A percentile compares a stretch with the other conserved stretches of the same genome.
These are phyloP conservation scores for Karstenula rhodostoma DNA, from an alignment of 2,329 filamentous ascomycete species.

Conservation along the genomic window DNA sequence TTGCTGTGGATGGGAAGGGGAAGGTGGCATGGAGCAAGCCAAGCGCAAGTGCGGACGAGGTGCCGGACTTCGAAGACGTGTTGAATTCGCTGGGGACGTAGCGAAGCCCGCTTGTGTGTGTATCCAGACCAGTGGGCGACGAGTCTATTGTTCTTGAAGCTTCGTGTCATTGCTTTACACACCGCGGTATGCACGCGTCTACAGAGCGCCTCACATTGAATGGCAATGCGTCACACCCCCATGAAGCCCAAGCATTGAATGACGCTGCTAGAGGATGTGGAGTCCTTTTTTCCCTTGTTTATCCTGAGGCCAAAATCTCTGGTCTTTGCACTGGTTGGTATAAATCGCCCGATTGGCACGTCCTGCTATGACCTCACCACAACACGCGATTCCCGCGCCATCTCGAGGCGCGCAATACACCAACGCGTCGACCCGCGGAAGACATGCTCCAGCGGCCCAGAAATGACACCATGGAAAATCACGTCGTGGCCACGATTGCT, in stretches of 20 bases:
- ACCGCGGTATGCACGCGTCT: not conserved
- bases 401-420: conserved; percentile 5
- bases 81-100: conserved; percentile 41
- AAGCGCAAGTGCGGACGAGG: conserved; percentile 60
- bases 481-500: conserved; percentile 18
- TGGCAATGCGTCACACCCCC: not conserved
- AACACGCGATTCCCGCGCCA: conserved; percentile 20
- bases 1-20: conserved; percentile 65
- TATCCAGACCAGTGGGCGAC: not conserved
- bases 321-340: not conserved
- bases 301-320: not conserved
- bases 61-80: conserved; percentile 62
- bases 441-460: conserved; percentile 10
- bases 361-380: conserved; percentile 22
- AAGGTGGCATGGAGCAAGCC: conserved; percentile 62
- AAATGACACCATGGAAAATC: conserved; percentile 38
- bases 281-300: not conserved
- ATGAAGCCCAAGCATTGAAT: not conserved
- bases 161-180: not conserved
- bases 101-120: not conserved
- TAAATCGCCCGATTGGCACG: conserved; percentile 1
- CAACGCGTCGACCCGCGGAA: conserved; percentile 11
- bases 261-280: not conserved
- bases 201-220: not conserved
- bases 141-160: not conserved